Evolutionary conservation across 2,329 filamentous ascomycete genomes (phyloP).

Genomic region (Epichloe typhina): DNA sequence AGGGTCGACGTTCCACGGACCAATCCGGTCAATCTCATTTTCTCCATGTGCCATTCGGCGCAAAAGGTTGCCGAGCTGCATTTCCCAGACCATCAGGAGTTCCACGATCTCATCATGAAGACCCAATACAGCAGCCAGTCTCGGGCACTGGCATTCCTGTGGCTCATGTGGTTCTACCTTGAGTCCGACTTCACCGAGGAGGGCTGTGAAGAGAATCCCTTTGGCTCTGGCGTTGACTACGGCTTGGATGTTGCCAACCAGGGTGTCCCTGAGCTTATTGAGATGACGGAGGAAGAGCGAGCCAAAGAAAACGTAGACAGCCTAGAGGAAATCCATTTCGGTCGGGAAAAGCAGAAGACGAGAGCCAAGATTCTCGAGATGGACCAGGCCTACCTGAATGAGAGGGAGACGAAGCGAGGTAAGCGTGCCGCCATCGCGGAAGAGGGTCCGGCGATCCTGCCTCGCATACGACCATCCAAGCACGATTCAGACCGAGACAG

Average conservation of each 20-base stretch:
- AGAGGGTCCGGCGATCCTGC: slow-evolving; percentile 45
- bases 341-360: slow-evolving; percentile 59
- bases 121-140: slow-evolving; percentile 69
- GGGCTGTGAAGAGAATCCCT: slow-evolving; percentile 80
- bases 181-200: slow-evolving; percentile 90
- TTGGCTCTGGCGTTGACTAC: slow-evolving; percentile 60
- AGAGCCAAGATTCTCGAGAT: slow-evolving; percentile 62
- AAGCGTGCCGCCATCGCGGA: slow-evolving; percentile 30
- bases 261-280: slow-evolving; percentile 53
- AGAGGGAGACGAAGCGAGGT: slow-evolving; percentile 46
- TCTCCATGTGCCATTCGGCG: slow-evolving; percentile 81
- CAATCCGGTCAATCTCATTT: slow-evolving; percentile 94
- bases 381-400: slow-evolving; percentile 56
- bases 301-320: slow-evolving; percentile 63
- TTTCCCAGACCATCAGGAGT: slow-evolving; percentile 74
- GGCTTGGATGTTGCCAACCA: slow-evolving; percentile 51
- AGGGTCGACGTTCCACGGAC: slow-evolving; percentile 53
- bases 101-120: slow-evolving; percentile 94
- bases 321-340: slow-evolving; percentile 54
- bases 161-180: slow-evolving; percentile 98
- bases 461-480: slow-evolving; percentile 49
- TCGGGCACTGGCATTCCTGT: slow-evolving; percentile 78
- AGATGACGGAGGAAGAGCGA: slow-evolving; percentile 53
- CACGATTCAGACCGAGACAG: slow-evolving; percentile 38
- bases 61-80: slow-evolving; percentile 87